Base-by-base conservation (phyloP, 768 basidiomycete genomes). In the Tricholoma sp. region DNA sequence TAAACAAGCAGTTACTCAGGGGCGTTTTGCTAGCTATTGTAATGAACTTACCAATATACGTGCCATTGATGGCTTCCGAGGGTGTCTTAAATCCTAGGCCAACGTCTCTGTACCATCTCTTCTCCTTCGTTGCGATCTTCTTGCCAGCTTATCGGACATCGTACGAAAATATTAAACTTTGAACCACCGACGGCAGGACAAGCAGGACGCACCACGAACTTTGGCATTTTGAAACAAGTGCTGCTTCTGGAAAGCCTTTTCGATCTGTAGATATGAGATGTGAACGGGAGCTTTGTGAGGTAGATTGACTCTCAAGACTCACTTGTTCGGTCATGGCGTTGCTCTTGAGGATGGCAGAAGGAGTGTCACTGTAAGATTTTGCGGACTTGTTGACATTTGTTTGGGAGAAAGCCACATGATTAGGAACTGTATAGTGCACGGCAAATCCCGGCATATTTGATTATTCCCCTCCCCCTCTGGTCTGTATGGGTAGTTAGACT, bases 101-200 rank as follows among this genome's bases (percentile, higher is more conserved):
- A 68, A 97, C 90, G 77, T 98, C 94, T 85, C 98, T 98, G 80
- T 91, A 97, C 96, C 97, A 99, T 73, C 97, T 82, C 84, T 89
- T 97, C 64, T 93, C 89, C 83, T 88, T 97, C 65, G 94, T 93
- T 52, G 88, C 82, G 64, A 94, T 80, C 81, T 96, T 96, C 83
- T 93, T 93, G 66, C 88, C 86, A 68, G 80, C 94, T 91, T 59
- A 59, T 65, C 55, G 59, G 59, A 53, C 54, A 55, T 32, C 12
- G 32, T 43, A 41, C 54, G 49, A 31, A 53, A 43, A 34, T 16
- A 56, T 50, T 57, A 24, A 59, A 51, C 31, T 50, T 10, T 19
- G n/a, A 22, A 32, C 14, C 9, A 45, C n/a, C 14, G 1, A 7
- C 24, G 35, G 47, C 19, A 47, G 37, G n/a, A 19, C 24, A 7